Evolutionary conservation across 2,329 filamentous ascomycete species (phyloP).

Genomic region (Dactylonectria macrodidyma): DNA sequence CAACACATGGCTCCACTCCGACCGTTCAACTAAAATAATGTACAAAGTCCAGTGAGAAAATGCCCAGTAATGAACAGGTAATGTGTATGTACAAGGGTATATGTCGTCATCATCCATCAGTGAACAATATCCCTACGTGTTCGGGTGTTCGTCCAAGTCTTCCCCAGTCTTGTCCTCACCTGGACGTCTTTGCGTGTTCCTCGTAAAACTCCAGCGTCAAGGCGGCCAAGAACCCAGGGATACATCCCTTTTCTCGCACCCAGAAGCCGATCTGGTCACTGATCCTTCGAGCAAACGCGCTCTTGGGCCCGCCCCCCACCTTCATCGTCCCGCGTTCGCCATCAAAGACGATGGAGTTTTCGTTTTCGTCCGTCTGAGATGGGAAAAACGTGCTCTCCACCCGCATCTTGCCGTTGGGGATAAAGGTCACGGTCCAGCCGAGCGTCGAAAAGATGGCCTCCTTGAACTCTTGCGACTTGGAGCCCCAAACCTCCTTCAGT

Average conservation of each 20-base stretch:
- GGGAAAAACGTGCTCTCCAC: constrained; percentile 90
- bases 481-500: constrained; percentile 92
- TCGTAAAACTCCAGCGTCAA: constrained; percentile 96
- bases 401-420: constrained; percentile 96
- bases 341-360: constrained; percentile 86
- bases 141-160: not conserved
- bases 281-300: constrained; percentile 88
- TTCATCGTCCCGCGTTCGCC: constrained; percentile 98
- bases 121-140: constrained; percentile 13
- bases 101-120: constrained; percentile 41
- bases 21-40: constrained; percentile 3
- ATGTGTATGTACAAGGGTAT: constrained; percentile 42
- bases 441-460: constrained; percentile 93
- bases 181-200: constrained; percentile 60
- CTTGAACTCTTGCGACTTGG: constrained; percentile 94
- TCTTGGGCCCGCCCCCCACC: constrained; percentile 90
- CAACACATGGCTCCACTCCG: not conserved
- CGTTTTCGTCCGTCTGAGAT: constrained; percentile 76
- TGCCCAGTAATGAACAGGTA: not conserved
- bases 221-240: constrained; percentile 92
- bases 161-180: constrained; percentile 17
- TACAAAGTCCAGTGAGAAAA: constrained; percentile 17
- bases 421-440: constrained; percentile 95
- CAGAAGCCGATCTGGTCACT: constrained; percentile 92
- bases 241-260: constrained; percentile 94